Base-by-base conservation (phyloP, 1,284 basidiomycete genomes). In the Heterobasidion annosum region DNA sequence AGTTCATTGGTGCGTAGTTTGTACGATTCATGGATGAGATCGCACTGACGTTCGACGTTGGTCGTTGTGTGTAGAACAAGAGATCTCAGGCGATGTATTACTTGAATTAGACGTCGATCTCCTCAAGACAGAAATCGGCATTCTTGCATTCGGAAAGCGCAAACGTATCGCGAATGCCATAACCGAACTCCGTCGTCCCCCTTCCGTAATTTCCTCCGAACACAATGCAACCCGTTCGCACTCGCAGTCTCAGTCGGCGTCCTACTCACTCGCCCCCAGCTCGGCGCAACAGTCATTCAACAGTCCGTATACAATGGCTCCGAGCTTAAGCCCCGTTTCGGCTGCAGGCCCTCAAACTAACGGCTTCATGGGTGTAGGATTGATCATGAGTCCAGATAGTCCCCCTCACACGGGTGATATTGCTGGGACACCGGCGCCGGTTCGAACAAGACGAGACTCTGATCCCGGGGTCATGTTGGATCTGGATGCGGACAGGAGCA, bases 61-160 rank as follows among this genome's bases (percentile, higher is more conserved):
- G 4, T 25, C 5, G 25, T 56, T 51, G 33, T 51, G 33, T 51
- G 25, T 65, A 90, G 93, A 97, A 70, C 95, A 99, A 80, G 96
- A 99, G 70, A 99, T 99, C 57, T 91, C 93, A 0, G 96, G 97
- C 13, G 97, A 99, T 63, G 91, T 98, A 19, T 79, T 99, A 4
- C 81, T 99, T 54, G 95, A 98, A 62, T 88, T 99, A 60, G 94
- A 98, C 62, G 84, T 88, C 51, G 89, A 88, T 63, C 77, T 97
- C 16, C 84, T 99, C 63, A 98, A 98, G 73, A 75, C 73, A n/a
- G 97, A 99, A 72, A 90, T 99, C 57, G 97, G 96, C 49, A 93
- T 99, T 59, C 74, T 81, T 58, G 93, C 94, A 1, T 98, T 97
- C 63, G 97, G 96, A 19, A 96, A 97, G 68, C 91, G 96, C 15